These are phyloP conservation scores for Hanseniaspora jakobsenii DNA, from an alignment of 805 yeast genomes.

Conservation along the genomic window DNA sequence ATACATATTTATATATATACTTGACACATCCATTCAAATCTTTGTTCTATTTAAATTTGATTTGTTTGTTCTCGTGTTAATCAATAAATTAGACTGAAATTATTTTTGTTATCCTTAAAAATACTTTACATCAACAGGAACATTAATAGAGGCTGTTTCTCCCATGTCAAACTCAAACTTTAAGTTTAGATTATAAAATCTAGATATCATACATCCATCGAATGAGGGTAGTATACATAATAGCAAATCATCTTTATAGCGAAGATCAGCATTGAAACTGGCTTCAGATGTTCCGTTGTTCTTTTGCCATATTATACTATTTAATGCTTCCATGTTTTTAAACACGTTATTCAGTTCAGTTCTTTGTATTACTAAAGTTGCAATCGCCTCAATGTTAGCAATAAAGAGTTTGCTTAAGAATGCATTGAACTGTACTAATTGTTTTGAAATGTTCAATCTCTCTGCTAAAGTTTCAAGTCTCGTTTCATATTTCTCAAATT, in stretches of 20 bases:
- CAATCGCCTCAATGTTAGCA: conserved; percentile 27
- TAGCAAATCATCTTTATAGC: conserved; percentile 25
- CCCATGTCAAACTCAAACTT: conserved; percentile 34
- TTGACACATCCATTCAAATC: too few species aligned
- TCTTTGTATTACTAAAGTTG: conserved; percentile 20
- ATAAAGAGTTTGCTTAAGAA: conserved; percentile 23
- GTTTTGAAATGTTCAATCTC: conserved; percentile 13
- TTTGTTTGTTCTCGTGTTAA: too few species aligned
- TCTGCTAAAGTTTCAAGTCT: not conserved
- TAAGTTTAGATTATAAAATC: conserved; percentile 38
- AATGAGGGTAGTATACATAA: conserved; percentile 37
- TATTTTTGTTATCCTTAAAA: too few species aligned
- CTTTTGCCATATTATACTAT: not conserved
- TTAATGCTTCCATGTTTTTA: conserved; percentile 16
- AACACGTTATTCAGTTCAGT: conserved; percentile 23
- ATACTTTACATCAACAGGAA: conserved; percentile 31
- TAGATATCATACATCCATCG: conserved; percentile 37
- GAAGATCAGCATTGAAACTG: conserved; percentile 16
- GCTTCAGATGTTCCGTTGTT: conserved; percentile 4
- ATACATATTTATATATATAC: not conserved
- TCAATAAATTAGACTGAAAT: too few species aligned
- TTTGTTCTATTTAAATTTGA: too few species aligned
- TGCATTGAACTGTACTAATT: conserved; percentile 25
- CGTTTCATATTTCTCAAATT: not conserved
- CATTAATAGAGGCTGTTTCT: conserved; percentile 26